Evolutionary conservation across 495 filamentous ascomycete genomes (phyloP).

Genomic region (Astrocystis sublimbata): DNA sequence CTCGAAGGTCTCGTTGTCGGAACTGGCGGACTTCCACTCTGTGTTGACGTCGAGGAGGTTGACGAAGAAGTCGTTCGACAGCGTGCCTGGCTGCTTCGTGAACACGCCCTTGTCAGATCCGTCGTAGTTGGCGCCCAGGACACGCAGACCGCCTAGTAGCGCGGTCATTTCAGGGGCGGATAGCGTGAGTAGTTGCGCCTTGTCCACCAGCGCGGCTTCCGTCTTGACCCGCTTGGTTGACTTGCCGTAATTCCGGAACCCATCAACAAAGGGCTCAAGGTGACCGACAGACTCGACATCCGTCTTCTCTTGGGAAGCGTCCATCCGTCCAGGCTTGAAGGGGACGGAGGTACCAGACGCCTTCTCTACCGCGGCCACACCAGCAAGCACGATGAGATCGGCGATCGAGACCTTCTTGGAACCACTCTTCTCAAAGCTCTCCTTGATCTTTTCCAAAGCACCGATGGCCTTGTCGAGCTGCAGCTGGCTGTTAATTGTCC

Average conservation of each 20-base stretch:
- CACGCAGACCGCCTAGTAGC: slow-evolving; percentile 66
- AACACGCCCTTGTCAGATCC: slow-evolving; percentile 63
- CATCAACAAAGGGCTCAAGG: slow-evolving; percentile 64
- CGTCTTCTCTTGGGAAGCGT: slow-evolving; percentile 62
- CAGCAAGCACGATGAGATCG: slow-evolving; percentile 70
- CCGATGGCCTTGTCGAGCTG: slow-evolving; percentile 58
- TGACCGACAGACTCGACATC: slow-evolving; percentile 61
- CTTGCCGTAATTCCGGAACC: slow-evolving; percentile 74
- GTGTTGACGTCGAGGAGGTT: slow-evolving; percentile 69
- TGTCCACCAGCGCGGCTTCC: slow-evolving; percentile 69
- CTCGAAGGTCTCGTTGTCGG: slow-evolving; percentile 57
- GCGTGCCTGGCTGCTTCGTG: slow-evolving; percentile 61
- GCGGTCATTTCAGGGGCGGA: slow-evolving; percentile 67
- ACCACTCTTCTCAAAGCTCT: slow-evolving; percentile 51
- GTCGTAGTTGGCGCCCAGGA: slow-evolving; percentile 65
- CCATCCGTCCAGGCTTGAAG: slow-evolving; percentile 49
- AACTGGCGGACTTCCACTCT: slow-evolving; percentile 57
- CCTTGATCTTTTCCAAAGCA: slow-evolving; percentile 61
- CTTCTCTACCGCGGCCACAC: slow-evolving; percentile 69
- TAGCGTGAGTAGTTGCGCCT: slow-evolving; percentile 65
- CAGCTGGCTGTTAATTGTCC: slow-evolving; percentile 66
- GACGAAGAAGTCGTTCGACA: slow-evolving; percentile 76
- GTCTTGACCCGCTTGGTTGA: slow-evolving; percentile 57
- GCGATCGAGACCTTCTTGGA: slow-evolving; percentile 71
- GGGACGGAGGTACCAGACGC: slow-evolving; percentile 54